Conservation (phyloP, 2,329 filamentous ascomycete genomes). For the Colletotrichum aenigma region DNA sequence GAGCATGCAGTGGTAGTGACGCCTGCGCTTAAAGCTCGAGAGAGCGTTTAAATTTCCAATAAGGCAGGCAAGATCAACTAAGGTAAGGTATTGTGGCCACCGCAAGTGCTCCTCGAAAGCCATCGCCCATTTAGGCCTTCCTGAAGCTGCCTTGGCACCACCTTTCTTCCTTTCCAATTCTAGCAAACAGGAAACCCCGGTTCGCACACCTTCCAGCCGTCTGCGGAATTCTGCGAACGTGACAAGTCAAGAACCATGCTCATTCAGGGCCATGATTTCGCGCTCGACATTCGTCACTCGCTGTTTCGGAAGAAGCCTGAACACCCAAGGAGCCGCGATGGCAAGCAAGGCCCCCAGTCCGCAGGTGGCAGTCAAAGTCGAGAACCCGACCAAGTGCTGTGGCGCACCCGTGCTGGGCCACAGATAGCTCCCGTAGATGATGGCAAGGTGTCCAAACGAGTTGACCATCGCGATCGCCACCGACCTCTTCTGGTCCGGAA, state of each 20-base stretch:
- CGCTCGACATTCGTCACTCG: not conserved
- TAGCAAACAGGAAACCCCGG: accelerated
- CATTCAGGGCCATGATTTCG: not conserved
- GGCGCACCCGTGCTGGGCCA: slow-evolving; percentile 17
- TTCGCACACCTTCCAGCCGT: not conserved
- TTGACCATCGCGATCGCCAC: slow-evolving; percentile 22
- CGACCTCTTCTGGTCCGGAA: slow-evolving; percentile 17
- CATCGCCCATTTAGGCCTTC: not conserved
- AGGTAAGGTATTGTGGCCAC: not conserved
- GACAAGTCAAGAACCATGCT: not conserved
- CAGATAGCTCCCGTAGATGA: slow-evolving; percentile 21
- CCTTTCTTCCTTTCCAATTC: not conserved
- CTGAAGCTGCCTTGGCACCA: not conserved
- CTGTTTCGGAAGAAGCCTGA: not conserved
- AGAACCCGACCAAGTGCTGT: not conserved
- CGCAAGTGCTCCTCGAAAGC: not conserved
- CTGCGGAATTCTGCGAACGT: not conserved
- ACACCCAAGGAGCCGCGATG: not conserved
- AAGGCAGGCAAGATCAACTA: not conserved
- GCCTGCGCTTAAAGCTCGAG: not conserved
- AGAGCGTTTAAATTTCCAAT: not conserved
- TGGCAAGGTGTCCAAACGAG: slow-evolving; percentile 17
- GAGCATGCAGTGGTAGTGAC: not conserved
- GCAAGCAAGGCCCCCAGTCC: not conserved
- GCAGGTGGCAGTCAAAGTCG: not conserved